A percentile compares a stretch with the other conserved stretches of the same genome.
These are phyloP conservation scores for Naganishia sp. DNA, from an alignment of 1,284 basidiomycete species.

Conservation along the genomic window DNA sequence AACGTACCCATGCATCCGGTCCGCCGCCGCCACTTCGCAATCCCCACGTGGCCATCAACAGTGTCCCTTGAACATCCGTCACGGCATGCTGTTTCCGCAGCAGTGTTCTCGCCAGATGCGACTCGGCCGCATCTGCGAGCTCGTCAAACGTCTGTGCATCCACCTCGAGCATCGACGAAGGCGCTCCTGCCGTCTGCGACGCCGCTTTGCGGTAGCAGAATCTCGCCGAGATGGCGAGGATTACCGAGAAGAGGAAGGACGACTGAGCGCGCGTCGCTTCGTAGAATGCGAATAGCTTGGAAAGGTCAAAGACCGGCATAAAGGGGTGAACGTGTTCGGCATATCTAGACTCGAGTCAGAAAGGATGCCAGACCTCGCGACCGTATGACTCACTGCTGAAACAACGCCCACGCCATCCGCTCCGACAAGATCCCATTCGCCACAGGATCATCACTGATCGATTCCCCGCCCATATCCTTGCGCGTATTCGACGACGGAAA, in stretches of 20 bases:
- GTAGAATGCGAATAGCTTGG: constrained; percentile 11
- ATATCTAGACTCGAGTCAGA: constrained; percentile 2
- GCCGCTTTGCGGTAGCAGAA: constrained; percentile 36
- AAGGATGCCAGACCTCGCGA: neutral
- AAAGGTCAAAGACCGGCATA: constrained; percentile 9
- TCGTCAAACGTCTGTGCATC: constrained; percentile 31
- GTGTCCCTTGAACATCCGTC: constrained; percentile 45
- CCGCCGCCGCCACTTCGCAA: constrained; percentile 41
- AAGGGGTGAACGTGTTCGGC: constrained; percentile 8
- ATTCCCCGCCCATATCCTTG: neutral
- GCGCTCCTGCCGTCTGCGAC: constrained; percentile 32
- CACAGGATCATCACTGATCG: constrained; percentile 21
- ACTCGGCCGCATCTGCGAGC: constrained; percentile 45
- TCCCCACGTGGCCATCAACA: constrained; percentile 47
- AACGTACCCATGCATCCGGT: constrained; percentile 44
- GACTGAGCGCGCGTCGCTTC: constrained; percentile 31
- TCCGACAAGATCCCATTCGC: constrained; percentile 11
- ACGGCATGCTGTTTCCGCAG: constrained; percentile 45
- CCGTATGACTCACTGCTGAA: constrained; percentile 16
- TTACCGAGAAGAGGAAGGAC: constrained; percentile 41
- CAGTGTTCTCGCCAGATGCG: constrained; percentile 43
- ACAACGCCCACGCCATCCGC: constrained; percentile 10
- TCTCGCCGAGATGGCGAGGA: constrained; percentile 41
- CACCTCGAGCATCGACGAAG: constrained; percentile 10
- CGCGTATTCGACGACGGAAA: no score